A percentile compares a stretch with the other conserved stretches of the same genome.
Evolutionary conservation across 2,329 filamentous ascomycete genomes (phyloP).

Genomic region (Huntiella omanensis): DNA sequence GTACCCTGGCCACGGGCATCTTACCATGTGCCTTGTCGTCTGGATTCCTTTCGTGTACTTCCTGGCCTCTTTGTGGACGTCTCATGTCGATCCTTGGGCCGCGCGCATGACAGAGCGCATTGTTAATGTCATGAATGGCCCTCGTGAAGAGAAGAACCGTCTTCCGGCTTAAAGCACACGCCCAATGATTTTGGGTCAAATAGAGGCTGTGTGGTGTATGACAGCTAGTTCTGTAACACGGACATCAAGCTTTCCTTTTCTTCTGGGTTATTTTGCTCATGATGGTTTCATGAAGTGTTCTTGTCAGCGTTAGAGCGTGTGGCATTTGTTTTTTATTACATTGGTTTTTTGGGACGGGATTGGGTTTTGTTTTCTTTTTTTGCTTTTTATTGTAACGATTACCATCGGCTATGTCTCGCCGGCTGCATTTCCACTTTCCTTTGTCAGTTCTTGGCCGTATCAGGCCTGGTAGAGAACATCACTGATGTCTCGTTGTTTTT

Average conservation of each 20-base stretch:
- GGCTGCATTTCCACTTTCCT: no score
- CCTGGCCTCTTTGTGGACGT: slow-evolving; percentile 30
- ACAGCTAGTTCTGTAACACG: no score
- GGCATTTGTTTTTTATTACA: no score
- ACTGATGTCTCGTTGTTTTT: no score
- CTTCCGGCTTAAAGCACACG: slow-evolving; percentile 2
- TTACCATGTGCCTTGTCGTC: slow-evolving; percentile 22
- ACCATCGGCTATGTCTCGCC: no score
- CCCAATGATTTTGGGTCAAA: no score
- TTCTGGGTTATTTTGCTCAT: neutral
- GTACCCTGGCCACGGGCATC: slow-evolving; percentile 20
- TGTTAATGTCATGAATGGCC: slow-evolving; percentile 12
- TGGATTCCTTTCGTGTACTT: slow-evolving; percentile 30
- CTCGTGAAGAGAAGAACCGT: slow-evolving; percentile 8
- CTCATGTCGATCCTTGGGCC: slow-evolving; percentile 33
- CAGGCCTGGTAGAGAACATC: no score
- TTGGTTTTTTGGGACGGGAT: no score
- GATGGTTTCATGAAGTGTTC: no score
- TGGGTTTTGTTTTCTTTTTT: neutral
- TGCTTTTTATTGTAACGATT: neutral
- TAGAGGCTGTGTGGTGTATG: no score
- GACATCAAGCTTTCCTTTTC: neutral
- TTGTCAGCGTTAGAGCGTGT: no score
- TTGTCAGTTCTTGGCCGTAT: no score
- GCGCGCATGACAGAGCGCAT: slow-evolving; percentile 23